Conservation (phyloP, 345 rosid genomes). For the Salix viminalis region DNA sequence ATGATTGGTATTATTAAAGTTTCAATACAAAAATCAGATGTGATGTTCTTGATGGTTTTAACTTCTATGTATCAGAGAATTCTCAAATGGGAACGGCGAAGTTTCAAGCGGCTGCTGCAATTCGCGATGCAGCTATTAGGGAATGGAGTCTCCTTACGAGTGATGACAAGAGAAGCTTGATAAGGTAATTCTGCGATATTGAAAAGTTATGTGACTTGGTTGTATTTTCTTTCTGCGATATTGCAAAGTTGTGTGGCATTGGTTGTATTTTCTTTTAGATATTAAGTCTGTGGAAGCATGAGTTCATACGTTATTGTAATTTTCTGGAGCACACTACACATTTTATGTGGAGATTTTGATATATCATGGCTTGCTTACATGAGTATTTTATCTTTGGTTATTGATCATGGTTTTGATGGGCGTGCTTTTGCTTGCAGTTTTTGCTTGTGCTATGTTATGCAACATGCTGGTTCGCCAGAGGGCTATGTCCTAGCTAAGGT, state of each 20-base stretch:
- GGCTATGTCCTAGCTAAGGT: constrained; percentile 86
- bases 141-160: constrained; percentile 80
- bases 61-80: constrained; percentile 52
- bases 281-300: no score
- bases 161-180: constrained; percentile 72
- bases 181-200: constrained; percentile 40
- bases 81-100: constrained; percentile 90
- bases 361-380: no score
- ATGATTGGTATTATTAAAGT: background rate
- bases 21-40: background rate
- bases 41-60: no score
- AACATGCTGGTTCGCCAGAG: constrained; percentile 74
- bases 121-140: constrained; percentile 91
- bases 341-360: no score
- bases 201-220: background rate
- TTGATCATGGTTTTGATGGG: background rate
- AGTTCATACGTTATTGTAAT: no score
- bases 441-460: constrained; percentile 74
- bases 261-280: no score
- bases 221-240: background rate
- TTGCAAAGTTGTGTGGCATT: background rate
- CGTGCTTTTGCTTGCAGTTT: constrained; percentile 47
- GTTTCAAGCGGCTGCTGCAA: constrained; percentile 94
- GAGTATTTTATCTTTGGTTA: background rate
- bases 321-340: no score